Evolutionary conservation across 169 alveolate genomes (phyloP).

Genomic region (Plasmodium reichenowi): DNA sequence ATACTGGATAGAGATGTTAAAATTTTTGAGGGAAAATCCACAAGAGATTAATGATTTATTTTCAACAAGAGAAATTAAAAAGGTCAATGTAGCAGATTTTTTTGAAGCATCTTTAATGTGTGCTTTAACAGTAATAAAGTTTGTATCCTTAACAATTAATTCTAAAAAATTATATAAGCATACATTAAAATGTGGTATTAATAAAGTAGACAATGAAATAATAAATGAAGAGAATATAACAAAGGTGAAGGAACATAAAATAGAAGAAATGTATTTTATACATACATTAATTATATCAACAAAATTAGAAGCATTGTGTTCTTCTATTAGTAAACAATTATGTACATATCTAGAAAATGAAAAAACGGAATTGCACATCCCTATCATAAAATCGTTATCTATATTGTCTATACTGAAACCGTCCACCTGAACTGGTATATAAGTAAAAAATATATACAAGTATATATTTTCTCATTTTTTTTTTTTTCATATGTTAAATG

Average conservation of each 20-base stretch:
- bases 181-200: constrained; percentile 6
- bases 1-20: constrained; percentile 61
- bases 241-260: constrained; percentile 1
- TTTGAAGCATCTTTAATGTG: constrained; percentile 70
- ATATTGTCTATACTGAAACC: constrained; percentile 55
- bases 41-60: constrained; percentile 1
- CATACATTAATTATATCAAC: constrained; percentile 44
- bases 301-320: constrained; percentile 70
- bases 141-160: constrained; percentile 63
- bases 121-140: constrained; percentile 47
- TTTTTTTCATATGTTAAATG: neutral
- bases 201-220: neutral
- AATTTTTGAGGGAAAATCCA: constrained; percentile 55
- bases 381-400: constrained; percentile 61
- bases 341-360: constrained; percentile 51
- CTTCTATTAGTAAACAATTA: constrained; percentile 61
- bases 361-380: constrained; percentile 28
- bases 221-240: neutral
- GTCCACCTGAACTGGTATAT: constrained; percentile 7
- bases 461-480: neutral
- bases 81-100: constrained; percentile 7
- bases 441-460: neutral
- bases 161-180: constrained; percentile 29
- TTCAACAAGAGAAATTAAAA: constrained; percentile 19
- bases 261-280: constrained; percentile 41